Evolutionary conservation across 345 rosid genomes (phyloP), one percentile per base, ranked within the genome.

Genomic region (Cardamine resedifolia): DNA sequence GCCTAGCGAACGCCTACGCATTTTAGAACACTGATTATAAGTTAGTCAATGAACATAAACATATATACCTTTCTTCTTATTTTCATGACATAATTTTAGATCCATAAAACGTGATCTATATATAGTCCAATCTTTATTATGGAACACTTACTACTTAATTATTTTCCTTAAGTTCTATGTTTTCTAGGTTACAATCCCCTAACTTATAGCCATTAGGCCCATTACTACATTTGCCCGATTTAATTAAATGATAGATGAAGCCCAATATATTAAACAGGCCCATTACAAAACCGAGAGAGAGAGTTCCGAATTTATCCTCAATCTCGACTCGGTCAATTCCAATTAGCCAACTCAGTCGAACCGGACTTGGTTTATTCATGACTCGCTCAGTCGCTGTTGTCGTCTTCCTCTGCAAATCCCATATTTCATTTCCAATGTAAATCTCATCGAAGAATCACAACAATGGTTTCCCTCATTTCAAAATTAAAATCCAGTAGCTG

Each of bases 361-460:
- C 67, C 39, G 50, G 58, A 21, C 36, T 23, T 48, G 4, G 49
- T 67, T 53, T 14, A 16, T 33, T 6, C 36, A 58, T 23, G 57
- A 47, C 49, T 60, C 41, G 60, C 23, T 61, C 39, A 45, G 26
- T 60, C 41, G 52, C 33, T 27, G 21, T 62, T 71, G 76, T 72
- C 76, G 53, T 52, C 69, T 62, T 41, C 63, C 45, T 71, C 57
- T 45, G 30, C 59, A 58, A 49, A 71, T 60, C 52, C 44, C 21
- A 69, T 43, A 31, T 23, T 23, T 66, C 60, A 66, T 19, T 30
- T 20, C 41, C 60, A 0, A 33, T 60, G 34, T 31, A 58, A 49
- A 74, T 58, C 72, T 47, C 61, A 72, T 43, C 59, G 8, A 50
- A 53, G 31, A 61, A 61, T 27, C 56, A 55, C 72, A 73, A 57